Conservation (phyloP, 2,329 filamentous ascomycete genomes). For the Cyphellophora europaea region DNA sequence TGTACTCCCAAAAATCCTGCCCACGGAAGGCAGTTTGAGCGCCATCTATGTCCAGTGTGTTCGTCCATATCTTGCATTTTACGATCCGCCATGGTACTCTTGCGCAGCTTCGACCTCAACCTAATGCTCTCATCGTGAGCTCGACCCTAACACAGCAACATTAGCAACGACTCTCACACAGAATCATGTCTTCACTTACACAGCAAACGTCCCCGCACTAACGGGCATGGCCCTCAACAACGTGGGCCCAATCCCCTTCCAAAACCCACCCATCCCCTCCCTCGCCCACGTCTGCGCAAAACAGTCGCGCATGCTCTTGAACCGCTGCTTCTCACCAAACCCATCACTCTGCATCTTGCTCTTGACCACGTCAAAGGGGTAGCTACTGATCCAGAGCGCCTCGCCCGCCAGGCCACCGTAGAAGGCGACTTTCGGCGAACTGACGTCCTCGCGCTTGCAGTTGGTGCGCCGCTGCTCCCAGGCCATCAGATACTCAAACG, state of each 20-base stretch:
- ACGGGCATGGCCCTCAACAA: slow-evolving; percentile 93
- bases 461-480: slow-evolving; percentile 69
- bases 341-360: slow-evolving; percentile 99
- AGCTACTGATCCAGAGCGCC: slow-evolving; percentile 84
- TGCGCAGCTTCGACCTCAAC: slow-evolving; percentile 18
- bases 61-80: no score
- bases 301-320: slow-evolving; percentile 76
- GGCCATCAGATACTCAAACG: slow-evolving; percentile 97
- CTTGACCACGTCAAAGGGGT: slow-evolving; percentile 96
- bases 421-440: slow-evolving; percentile 74
- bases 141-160: slow-evolving; percentile 35
- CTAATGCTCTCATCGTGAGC: slow-evolving; percentile 36
- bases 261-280: slow-evolving; percentile 78
- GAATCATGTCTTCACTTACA: slow-evolving; percentile 34
- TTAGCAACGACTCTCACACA: slow-evolving; percentile 4
- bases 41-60: no score
- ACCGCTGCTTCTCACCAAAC: slow-evolving; percentile 64
- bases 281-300: slow-evolving; percentile 70
- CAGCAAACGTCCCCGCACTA: slow-evolving; percentile 92
- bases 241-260: slow-evolving; percentile 88
- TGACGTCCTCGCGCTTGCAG: slow-evolving; percentile 66
- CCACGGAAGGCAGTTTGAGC: no score
- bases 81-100: background rate
- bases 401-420: slow-evolving; percentile 94
- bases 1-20: no score